Evolutionary conservation across 192 early-diverging fungal species (phyloP).

Genomic region (Linnemannia elongata): DNA sequence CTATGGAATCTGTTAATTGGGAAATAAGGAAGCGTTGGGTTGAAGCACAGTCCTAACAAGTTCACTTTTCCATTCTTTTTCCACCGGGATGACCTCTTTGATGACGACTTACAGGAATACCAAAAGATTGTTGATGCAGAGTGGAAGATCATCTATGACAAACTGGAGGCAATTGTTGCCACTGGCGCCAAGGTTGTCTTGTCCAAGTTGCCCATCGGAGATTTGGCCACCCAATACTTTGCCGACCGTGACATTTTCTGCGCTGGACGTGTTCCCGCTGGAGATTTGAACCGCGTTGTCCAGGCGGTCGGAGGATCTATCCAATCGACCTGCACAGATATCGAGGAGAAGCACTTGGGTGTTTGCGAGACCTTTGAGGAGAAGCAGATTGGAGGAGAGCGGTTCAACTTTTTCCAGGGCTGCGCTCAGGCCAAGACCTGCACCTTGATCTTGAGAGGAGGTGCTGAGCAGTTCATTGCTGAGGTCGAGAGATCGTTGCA

Average conservation of each 20-base stretch:
- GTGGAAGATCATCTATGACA: constrained; percentile 99
- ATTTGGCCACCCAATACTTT: constrained; percentile 99
- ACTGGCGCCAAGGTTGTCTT: constrained; percentile 98
- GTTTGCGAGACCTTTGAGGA: constrained; percentile 95
- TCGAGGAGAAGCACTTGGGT: constrained; percentile 86
- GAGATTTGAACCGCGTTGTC: constrained; percentile 94
- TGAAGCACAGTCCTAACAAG: not conserved
- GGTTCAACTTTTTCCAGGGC: constrained; percentile 96
- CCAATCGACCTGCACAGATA: constrained; percentile 93
- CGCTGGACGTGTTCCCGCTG: constrained; percentile 94
- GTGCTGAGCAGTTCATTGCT: constrained; percentile 99
- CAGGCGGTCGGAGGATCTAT: constrained; percentile 94
- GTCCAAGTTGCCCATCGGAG: constrained; percentile 97
- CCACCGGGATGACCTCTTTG: not conserved
- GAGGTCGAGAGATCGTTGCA: constrained; percentile 98
- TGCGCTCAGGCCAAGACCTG: constrained; percentile 95
- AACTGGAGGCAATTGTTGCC: constrained; percentile 94
- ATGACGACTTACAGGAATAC: constrained; percentile 79
- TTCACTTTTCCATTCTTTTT: not conserved
- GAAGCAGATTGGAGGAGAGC: constrained; percentile 95
- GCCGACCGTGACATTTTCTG: constrained; percentile 99
- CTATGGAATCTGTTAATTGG: not conserved
- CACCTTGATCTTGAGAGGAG: constrained; percentile 95
- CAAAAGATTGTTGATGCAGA: constrained; percentile 99
- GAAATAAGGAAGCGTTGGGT: not conserved